phyloP scores from a whole-genome alignment of 2,329 filamentous ascomycete genomes.

The Fusarium xylarioides region DNA sequence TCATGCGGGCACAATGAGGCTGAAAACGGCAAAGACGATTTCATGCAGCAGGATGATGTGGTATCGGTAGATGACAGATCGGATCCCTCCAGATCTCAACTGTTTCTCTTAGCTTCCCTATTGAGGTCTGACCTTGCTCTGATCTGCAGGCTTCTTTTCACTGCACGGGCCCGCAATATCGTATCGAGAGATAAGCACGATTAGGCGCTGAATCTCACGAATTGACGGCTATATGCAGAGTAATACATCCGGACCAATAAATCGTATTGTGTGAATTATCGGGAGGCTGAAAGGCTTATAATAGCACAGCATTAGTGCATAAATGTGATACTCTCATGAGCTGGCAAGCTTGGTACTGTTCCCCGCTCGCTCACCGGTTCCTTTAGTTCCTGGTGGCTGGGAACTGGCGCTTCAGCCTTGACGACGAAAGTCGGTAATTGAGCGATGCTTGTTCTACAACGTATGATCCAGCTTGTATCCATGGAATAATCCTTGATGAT shows the following conservation, averaged over 20 bases:
- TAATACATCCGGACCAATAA: constrained; percentile 6
- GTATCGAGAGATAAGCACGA: constrained; percentile 1
- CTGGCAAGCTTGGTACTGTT: neutral
- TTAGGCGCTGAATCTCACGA: neutral
- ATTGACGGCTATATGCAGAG: neutral
- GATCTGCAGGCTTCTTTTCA: neutral
- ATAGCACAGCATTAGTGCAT: neutral
- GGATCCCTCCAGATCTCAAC: constrained; percentile 3
- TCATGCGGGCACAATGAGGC: neutral
- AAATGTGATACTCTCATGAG: neutral
- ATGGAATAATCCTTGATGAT: neutral
- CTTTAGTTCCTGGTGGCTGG: constrained; percentile 2
- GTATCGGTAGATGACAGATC: constrained; percentile 3
- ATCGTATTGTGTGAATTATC: neutral
- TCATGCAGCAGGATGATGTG: neutral
- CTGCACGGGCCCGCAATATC: neutral
- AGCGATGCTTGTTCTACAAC: neutral
- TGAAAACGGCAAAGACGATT: constrained; percentile 3
- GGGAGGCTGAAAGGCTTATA: neutral
- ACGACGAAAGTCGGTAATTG: neutral
- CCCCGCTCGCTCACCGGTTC: constrained; percentile 15
- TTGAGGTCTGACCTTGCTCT: neutral
- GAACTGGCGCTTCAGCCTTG: constrained; percentile 1
- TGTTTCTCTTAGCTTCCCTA: neutral
- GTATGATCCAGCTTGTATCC: neutral